Evolutionary conservation across 441 rosid genomes (phyloP).

Genomic region (Erysimum pusillum): DNA sequence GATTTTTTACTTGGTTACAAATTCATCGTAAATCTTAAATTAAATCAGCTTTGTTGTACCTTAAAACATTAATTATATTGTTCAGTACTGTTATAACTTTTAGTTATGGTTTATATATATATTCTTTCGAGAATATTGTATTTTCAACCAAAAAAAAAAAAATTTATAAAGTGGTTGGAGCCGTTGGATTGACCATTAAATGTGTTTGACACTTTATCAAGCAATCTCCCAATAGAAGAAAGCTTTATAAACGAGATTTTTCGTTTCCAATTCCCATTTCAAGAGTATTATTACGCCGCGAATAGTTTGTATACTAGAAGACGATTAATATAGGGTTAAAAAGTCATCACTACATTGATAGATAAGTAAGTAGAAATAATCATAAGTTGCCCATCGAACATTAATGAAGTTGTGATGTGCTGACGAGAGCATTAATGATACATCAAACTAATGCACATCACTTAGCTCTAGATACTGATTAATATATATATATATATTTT

Average conservation of each 20-base stretch:
- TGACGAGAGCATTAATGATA: background rate
- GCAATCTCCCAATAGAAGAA: constrained; percentile 23
- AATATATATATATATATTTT: no score
- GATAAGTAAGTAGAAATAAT: background rate
- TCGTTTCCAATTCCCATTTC: background rate
- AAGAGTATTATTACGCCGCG: background rate
- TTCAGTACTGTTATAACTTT: no score
- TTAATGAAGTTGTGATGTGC: background rate
- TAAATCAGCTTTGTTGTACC: background rate
- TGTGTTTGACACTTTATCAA: constrained; percentile 9
- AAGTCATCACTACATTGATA: background rate
- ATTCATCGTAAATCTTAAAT: background rate
- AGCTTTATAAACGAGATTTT: constrained; percentile 1
- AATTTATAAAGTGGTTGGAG: constrained; percentile 19
- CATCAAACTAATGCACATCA: background rate
- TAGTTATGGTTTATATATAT: background rate
- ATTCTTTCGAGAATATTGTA: background rate
- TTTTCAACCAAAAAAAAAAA: background rate
- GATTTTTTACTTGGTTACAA: background rate
- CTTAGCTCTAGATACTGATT: no score
- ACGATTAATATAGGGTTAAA: constrained; percentile 17
- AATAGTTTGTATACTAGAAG: constrained; percentile 21
- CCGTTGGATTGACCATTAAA: constrained; percentile 12
- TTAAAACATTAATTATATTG: background rate
- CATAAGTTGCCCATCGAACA: background rate